Percentiles rank a stretch among this genome's conserved stretches.
Conservation (phyloP, 192 early-diverging fungal genomes). For the Umbelopsis isabellina region DNA sequence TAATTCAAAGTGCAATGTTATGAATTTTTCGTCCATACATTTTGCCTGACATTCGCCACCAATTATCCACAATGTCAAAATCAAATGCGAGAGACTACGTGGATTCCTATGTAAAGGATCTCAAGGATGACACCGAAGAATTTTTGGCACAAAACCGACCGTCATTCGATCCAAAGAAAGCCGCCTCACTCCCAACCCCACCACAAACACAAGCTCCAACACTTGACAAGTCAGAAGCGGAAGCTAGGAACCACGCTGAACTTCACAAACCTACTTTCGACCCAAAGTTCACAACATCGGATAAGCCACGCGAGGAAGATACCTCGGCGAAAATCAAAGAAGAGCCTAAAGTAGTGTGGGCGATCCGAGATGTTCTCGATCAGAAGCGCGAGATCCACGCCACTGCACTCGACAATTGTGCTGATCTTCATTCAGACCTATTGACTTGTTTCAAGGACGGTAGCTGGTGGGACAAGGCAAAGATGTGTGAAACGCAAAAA, state of each 20-base stretch:
- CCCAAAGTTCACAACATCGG: constrained; percentile 21
- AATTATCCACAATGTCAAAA: constrained; percentile 22
- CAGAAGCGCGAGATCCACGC: constrained; percentile 40
- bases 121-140: constrained; percentile 7
- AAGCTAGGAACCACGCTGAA: background rate
- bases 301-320: background rate
- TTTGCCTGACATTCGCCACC: background rate
- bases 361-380: constrained; percentile 29
- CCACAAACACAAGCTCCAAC: background rate
- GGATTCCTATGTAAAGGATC: constrained; percentile 35
- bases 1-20: too few relatives aligned
- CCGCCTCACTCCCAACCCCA: constrained; percentile 13
- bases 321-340: background rate
- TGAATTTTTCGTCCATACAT: too few relatives aligned
- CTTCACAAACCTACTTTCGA: background rate
- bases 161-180: constrained; percentile 30
- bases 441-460: constrained; percentile 40
- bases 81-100: constrained; percentile 35
- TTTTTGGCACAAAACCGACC: constrained; percentile 36
- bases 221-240: background rate
- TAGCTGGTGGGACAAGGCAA: constrained; percentile 47
- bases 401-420: constrained; percentile 36
- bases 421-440: constrained; percentile 36
- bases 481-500: constrained; percentile 45
- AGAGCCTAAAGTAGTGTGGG: constrained; percentile 21